phyloP scores from a whole-genome alignment of 2,329 filamentous ascomycete genomes.

The Fonsecaea nubica region DNA sequence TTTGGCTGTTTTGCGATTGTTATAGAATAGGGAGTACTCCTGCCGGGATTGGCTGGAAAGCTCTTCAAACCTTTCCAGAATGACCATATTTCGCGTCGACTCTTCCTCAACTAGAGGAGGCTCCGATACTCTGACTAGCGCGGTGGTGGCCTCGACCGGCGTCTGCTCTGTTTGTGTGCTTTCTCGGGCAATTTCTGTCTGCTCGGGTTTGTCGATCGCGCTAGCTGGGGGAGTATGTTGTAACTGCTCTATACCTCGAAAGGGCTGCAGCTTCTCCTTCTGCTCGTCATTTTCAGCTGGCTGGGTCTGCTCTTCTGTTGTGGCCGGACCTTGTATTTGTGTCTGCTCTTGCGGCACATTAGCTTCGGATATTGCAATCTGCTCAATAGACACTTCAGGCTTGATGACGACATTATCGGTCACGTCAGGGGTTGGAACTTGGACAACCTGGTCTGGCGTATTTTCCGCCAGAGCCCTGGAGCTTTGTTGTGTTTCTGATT shows the following conservation, averaged over 20 bases:
- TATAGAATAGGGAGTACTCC: constrained; percentile 63
- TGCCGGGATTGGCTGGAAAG: constrained; percentile 60
- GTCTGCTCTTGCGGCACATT: neutral
- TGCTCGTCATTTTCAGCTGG: neutral
- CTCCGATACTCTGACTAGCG: neutral
- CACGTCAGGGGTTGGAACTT: neutral
- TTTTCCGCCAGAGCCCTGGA: neutral
- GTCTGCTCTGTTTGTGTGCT: neutral
- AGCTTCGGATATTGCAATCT: neutral
- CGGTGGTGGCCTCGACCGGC: neutral
- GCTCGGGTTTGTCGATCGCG: neutral
- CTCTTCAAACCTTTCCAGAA: constrained; percentile 64
- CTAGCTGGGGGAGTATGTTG: neutral
- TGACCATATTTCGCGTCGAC: constrained; percentile 63
- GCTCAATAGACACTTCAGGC: constrained; percentile 5
- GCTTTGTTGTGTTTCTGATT: constrained; percentile 8
- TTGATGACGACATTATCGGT: constrained; percentile 15
- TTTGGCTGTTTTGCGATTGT: constrained; percentile 56
- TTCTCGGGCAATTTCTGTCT: neutral
- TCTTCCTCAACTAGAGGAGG: constrained; percentile 51
- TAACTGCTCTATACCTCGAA: neutral
- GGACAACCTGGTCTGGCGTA: neutral
- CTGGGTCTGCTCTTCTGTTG: neutral
- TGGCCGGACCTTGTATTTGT: neutral
- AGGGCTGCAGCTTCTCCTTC: neutral